Base-by-base conservation (phyloP, 2,329 filamentous ascomycete species). In the Nemania sp. region DNA sequence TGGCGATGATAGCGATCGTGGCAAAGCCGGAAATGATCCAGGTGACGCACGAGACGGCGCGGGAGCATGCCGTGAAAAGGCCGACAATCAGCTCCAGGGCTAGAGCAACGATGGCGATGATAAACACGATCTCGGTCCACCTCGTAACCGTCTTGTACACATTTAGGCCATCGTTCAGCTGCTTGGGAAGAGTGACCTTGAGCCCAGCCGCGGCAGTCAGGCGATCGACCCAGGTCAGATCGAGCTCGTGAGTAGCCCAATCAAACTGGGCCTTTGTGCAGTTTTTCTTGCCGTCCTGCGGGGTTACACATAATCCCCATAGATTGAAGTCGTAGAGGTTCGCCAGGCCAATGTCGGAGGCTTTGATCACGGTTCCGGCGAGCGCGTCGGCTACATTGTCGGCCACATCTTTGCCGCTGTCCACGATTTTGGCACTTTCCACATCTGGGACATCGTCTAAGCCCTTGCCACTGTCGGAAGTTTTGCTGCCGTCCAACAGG, bases 111-210 rank as follows among this genome's bases (percentile, higher is more conserved):
- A 93, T 83, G 52, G 91, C 88, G 64, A 92, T 82, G 68, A 92
- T 81, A 75, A 92, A 97, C 65, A 88, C 87, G 62, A 94, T 83
- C 76, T 93, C 87, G 75, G 94, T 93, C 89, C 90, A 96, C 72
- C 89, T 90, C 59, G 86, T 84, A 35, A 93, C 86, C 54, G 83
- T 85, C 72, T 84, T 82, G 80, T 97, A 97, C 17, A 85, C 81
- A 47, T 89, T 84, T 68, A 98, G 78, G 15, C 89, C 87, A 51
- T 84, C 80, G 54, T 83, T 80, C 56, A 96, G 79, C 57, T 86
- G 83, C 29, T 84, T 78, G 47, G 92, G 91, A 35, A 97, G 81
- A 39, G 85, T 82, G 51, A 90, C 77, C 70, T 87, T 82, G 46
- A 81, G 72, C 40, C 81, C 80, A 5, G 79, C 74, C 51, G 79